phyloP scores from a whole-genome alignment of 495 filamentous ascomycete genomes.

The Penicillium angulare region DNA sequence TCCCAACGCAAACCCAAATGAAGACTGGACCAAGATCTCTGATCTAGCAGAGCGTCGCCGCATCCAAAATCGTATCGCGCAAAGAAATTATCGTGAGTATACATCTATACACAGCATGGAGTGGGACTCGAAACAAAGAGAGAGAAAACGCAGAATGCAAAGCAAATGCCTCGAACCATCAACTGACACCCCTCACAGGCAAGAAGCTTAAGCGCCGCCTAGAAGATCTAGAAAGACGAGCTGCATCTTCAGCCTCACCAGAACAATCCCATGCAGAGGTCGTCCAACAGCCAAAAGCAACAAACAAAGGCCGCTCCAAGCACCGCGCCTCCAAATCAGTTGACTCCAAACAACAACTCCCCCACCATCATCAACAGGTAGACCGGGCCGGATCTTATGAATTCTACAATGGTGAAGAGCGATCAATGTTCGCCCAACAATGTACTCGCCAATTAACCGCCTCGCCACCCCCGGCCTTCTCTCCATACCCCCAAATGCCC shows the following conservation, averaged over 20 bases:
- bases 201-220: slow-evolving; percentile 98
- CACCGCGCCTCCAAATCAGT: slow-evolving; percentile 42
- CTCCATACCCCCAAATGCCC: slow-evolving; percentile 66
- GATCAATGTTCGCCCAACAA: slow-evolving; percentile 61
- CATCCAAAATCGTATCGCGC: slow-evolving; percentile 97
- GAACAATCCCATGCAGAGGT: slow-evolving; percentile 61
- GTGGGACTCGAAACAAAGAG: no score
- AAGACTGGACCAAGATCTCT: slow-evolving; percentile 99
- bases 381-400: slow-evolving; percentile 33
- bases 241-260: slow-evolving; percentile 74
- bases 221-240: slow-evolving; percentile 92
- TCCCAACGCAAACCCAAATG: slow-evolving; percentile 91
- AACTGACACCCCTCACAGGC: slow-evolving; percentile 51
- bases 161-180: no score
- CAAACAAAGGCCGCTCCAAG: slow-evolving; percentile 46
- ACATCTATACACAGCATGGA: no score
- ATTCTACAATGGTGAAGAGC: slow-evolving; percentile 42
- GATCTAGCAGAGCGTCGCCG: slow-evolving; percentile 90
- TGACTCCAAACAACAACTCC: slow-evolving; percentile 40
- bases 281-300: slow-evolving; percentile 42
- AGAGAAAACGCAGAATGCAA: neutral
- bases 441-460: slow-evolving; percentile 69
- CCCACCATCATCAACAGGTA: slow-evolving; percentile 14
- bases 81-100: slow-evolving; percentile 98
- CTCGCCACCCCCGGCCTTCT: slow-evolving; percentile 72